These are phyloP conservation scores for Bauhinia variegata DNA, from an alignment of 306 rosid species.

Conservation along the genomic window DNA sequence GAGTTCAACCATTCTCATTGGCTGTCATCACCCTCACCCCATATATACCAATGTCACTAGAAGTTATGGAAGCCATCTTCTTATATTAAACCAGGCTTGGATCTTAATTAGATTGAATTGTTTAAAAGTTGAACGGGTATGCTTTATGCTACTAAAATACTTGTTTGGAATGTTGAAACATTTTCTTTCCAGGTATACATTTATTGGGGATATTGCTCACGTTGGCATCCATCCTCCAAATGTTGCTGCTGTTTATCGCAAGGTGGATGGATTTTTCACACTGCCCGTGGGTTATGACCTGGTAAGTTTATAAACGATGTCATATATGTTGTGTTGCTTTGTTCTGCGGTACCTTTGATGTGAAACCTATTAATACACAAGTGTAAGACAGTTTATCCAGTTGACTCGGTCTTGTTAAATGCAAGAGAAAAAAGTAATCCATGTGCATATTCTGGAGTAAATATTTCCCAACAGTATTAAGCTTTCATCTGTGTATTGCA, in stretches of 20 bases:
- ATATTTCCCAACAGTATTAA: not conserved
- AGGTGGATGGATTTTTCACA: conserved; percentile 66
- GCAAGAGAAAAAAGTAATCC: conserved; percentile 8
- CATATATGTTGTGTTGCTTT: conserved; percentile 15
- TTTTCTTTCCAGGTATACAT: conserved; percentile 61
- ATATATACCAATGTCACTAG: not conserved
- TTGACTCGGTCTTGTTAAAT: conserved; percentile 19
- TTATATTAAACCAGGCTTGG: not conserved
- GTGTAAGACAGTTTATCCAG: conserved; percentile 7
- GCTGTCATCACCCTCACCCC: too few relatives aligned
- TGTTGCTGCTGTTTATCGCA: conserved; percentile 88
- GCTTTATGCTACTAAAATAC: conserved; percentile 15
- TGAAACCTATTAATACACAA: too few relatives aligned
- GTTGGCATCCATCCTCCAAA: conserved; percentile 91
- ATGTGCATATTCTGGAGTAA: conserved; percentile 1
- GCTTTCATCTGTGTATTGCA: not conserved
- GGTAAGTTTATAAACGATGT: conserved; percentile 56
- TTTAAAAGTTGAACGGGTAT: conserved; percentile 5
- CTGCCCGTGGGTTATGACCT: conserved; percentile 88
- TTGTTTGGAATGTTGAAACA: conserved; percentile 19
- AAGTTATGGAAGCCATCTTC: not conserved
- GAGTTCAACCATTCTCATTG: not conserved
- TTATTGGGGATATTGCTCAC: conserved; percentile 86
- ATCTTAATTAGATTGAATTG: not conserved
- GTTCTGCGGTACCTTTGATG: not conserved